These are phyloP conservation scores for Teratosphaeria zuluensis DNA, from an alignment of 2,329 filamentous ascomycete species.

Conservation along the genomic window DNA sequence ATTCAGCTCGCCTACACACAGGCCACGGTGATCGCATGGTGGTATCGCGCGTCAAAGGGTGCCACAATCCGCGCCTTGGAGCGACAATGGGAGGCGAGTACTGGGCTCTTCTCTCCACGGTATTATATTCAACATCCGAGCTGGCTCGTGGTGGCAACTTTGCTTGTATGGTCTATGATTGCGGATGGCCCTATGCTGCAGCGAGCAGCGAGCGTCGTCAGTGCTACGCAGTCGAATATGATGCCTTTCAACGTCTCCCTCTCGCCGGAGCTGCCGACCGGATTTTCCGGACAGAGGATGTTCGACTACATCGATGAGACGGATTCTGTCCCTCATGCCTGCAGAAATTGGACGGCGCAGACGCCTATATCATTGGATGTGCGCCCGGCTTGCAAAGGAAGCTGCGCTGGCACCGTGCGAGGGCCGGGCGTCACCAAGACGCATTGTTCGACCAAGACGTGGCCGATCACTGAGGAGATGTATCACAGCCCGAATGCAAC, in stretches of 20 bases:
- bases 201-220: constrained; percentile 3
- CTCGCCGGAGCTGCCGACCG: constrained; percentile 5
- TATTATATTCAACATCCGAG: constrained; percentile 2
- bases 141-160: not conserved
- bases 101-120: constrained; percentile 1
- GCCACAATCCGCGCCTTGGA: constrained; percentile 4
- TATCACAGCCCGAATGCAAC: constrained; percentile 1
- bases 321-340: not conserved
- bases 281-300: constrained; percentile 3
- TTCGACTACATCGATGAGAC: not conserved
- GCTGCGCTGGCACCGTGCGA: not conserved
- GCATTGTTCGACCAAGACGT: not conserved
- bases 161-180: constrained; percentile 2
- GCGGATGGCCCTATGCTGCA: constrained; percentile 7
- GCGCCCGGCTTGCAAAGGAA: not conserved
- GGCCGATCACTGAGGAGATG: not conserved
- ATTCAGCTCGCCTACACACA: constrained; percentile 4
- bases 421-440: not conserved
- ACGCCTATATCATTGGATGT: not conserved
- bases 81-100: constrained; percentile 6
- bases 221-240: constrained; percentile 1
- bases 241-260: constrained; percentile 3
- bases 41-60: constrained; percentile 6
- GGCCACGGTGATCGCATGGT: constrained; percentile 6
- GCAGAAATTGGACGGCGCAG: not conserved